Percentiles rank a stretch among this genome's conserved stretches.
Evolutionary conservation across 2,329 filamentous ascomycete species (phyloP).

Genomic region (Neopestalotiopsis rosae): DNA sequence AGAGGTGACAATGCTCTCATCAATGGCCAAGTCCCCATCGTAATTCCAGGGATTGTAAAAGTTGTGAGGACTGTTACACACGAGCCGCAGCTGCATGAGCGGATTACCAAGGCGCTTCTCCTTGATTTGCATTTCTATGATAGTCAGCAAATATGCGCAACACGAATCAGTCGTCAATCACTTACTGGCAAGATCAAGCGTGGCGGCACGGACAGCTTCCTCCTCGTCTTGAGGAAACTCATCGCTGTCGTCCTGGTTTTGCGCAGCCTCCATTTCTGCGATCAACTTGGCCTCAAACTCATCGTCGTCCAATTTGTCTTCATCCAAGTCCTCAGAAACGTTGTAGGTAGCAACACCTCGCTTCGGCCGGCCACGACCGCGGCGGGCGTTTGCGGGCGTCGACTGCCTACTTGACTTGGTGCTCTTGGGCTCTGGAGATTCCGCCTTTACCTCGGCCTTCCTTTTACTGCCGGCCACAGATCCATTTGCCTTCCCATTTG

Average conservation of each 20-base stretch:
- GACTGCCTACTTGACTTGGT: conserved; percentile 75
- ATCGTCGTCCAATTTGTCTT: conserved; percentile 74
- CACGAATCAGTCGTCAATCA: conserved; percentile 22
- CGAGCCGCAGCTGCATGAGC: conserved; percentile 87
- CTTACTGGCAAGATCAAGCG: conserved; percentile 77
- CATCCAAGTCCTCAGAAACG: conserved; percentile 64
- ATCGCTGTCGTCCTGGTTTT: conserved; percentile 37
- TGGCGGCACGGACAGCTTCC: conserved; percentile 69
- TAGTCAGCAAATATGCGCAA: not conserved
- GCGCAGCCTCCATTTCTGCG: conserved; percentile 57
- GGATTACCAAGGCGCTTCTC: conserved; percentile 93
- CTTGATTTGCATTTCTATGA: conserved; percentile 77
- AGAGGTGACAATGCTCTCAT: conserved; percentile 82
- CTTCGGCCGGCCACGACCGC: conserved; percentile 53
- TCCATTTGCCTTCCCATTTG: conserved; percentile 17
- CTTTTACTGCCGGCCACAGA: conserved; percentile 37
- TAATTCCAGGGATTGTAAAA: conserved; percentile 91
- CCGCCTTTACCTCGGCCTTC: conserved; percentile 38
- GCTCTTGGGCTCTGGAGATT: conserved; percentile 64
- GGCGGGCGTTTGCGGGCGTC: conserved; percentile 66
- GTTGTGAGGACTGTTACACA: conserved; percentile 93
- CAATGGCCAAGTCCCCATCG: conserved; percentile 63
- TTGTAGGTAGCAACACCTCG: conserved; percentile 54
- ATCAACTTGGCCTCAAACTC: conserved; percentile 84
- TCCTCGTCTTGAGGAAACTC: conserved; percentile 52